Conservation (phyloP, 768 basidiomycete genomes). For the Tricholoma saponaceum region DNA sequence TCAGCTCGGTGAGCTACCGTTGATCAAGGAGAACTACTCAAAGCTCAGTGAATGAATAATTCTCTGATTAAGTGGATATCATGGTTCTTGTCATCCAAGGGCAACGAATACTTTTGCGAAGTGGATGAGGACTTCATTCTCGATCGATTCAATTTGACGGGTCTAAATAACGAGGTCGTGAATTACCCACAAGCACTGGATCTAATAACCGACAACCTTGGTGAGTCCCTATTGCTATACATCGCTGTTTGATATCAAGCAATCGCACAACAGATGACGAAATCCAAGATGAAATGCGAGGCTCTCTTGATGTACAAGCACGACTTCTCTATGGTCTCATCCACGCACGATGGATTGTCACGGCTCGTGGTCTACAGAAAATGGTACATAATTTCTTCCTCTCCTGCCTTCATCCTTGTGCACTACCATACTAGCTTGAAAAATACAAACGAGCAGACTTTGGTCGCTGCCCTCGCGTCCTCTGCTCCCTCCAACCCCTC, state of each 20-base stretch:
- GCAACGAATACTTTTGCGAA: conserved; percentile 99
- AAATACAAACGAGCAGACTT: conserved; percentile 99
- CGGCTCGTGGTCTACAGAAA: conserved; percentile 87
- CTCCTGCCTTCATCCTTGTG: neutral
- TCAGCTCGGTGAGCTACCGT: conserved; percentile 33
- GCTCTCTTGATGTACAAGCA: conserved; percentile 90
- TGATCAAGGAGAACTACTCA: neutral
- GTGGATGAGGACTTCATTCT: conserved; percentile 99
- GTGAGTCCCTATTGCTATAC: conserved; percentile 39
- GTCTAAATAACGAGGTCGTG: conserved; percentile 92
- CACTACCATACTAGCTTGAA: conserved; percentile 55
- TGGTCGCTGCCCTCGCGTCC: conserved; percentile 95
- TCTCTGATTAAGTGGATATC: conserved; percentile 79
- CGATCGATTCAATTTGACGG: conserved; percentile 97
- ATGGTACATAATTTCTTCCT: conserved; percentile 57
- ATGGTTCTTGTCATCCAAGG: conserved; percentile 95
- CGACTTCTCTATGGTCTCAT: conserved; percentile 93
- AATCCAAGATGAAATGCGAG: conserved; percentile 89
- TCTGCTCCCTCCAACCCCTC: conserved; percentile 91
- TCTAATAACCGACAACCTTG: conserved; percentile 92
- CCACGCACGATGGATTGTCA: conserved; percentile 96
- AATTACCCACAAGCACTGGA: conserved; percentile 94
- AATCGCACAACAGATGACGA: conserved; percentile 66
- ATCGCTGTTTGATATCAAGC: neutral
- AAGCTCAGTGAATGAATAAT: conserved; percentile 4